phyloP scores from a whole-genome alignment of 2,329 filamentous ascomycete species.

The Epicoccum sorghinum region DNA sequence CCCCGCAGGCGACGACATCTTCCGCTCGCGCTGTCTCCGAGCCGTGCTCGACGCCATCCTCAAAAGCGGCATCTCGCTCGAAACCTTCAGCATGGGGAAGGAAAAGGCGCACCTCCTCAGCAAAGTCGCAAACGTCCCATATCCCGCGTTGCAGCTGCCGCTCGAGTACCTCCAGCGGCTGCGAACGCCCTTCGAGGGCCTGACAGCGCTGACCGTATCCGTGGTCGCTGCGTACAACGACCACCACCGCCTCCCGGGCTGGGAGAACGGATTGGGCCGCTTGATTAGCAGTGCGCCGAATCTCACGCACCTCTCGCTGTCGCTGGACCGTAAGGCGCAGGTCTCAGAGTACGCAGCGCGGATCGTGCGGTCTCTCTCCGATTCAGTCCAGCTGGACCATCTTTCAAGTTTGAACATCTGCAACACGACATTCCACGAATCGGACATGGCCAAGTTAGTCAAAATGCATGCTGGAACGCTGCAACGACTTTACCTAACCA shows the following conservation, averaged over 20 bases:
- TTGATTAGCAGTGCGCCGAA: constrained; percentile 28
- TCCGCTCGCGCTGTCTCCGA: constrained; percentile 30
- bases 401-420: constrained; percentile 25
- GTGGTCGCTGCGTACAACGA: constrained; percentile 21
- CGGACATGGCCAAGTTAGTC: constrained; percentile 23
- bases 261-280: constrained; percentile 27
- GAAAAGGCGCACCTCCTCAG: constrained; percentile 12
- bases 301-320: constrained; percentile 27
- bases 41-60: constrained; percentile 30
- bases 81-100: constrained; percentile 31
- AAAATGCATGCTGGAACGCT: constrained; percentile 23
- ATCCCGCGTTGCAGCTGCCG: constrained; percentile 23
- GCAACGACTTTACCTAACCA: constrained; percentile 16
- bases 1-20: constrained; percentile 21
- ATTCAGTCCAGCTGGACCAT: constrained; percentile 13
- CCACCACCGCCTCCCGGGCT: constrained; percentile 23
- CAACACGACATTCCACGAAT: constrained; percentile 22
- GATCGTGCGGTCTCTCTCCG: constrained; percentile 24
- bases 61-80: constrained; percentile 24
- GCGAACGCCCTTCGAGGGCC: constrained; percentile 15
- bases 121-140: constrained; percentile 22
- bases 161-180: constrained; percentile 19
- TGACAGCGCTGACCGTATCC: constrained; percentile 28
- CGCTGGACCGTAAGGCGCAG: constrained; percentile 21
- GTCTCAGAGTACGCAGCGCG: constrained; percentile 22